Evolutionary conservation across 306 rosid genomes (phyloP), one percentile per base, ranked within the genome.

Genomic region (Chamaecrista fasciculata): DNA sequence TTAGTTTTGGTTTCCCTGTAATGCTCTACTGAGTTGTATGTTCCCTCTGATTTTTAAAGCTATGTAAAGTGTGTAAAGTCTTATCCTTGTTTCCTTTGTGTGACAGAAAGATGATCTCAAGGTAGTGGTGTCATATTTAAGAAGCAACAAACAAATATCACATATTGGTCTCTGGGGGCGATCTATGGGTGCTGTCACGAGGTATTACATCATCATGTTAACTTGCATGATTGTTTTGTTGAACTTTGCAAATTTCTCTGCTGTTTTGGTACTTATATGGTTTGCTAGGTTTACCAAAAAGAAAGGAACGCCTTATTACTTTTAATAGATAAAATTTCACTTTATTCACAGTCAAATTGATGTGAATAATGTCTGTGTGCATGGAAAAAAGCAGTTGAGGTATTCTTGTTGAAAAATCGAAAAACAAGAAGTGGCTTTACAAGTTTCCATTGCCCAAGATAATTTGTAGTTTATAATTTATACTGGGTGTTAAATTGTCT

Each of bases 101-200:
- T 72, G 67, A 56, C 78, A 94, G 97, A 94, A 85, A 85, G 95
- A 91, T 28, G 99, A 94, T 79, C 97, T 94, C 71, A 94, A 87
- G 82, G 60, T 83, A 59, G 99, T 82, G 80, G 92, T 94, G 34
- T 79, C 96, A 4, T 73, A 94, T 79, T 84, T 94, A 78, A 84
- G 95, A 85, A 83, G 86, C 81, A 85, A 80, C 89, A 91, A 82
- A 69, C 96, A 82, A 62, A 82, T 87, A 72, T 87, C 96, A 15
- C 83, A 79, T 46, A 89, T 94, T 25, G 97, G 99, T 76, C 92
- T 94, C 31, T 94, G 97, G 99, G 99, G 99, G 59, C 86, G 97
- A 71, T 94, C 99, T 16, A 94, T 94, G 99, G 97, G 99, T 29
- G 95, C 99, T 64, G 99, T 94, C 60, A 94, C 99, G 29, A 82